phyloP scores from a whole-genome alignment of 768 basidiomycete species.

The Tephrocybe sp. region DNA sequence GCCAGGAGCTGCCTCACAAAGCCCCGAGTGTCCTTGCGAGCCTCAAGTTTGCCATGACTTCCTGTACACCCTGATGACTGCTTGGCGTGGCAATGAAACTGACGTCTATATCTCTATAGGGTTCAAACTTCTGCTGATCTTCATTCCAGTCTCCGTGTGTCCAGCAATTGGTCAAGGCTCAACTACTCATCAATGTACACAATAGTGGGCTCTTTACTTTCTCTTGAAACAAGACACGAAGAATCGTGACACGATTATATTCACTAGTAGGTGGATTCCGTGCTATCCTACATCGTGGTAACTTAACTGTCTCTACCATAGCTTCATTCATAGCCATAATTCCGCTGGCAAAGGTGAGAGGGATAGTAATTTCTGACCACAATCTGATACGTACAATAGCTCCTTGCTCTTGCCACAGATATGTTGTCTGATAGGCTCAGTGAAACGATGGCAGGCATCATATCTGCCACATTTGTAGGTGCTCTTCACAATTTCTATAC shows the following conservation, averaged over 20 bases:
- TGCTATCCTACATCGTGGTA: not conserved
- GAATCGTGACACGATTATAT: slow-evolving; percentile 60
- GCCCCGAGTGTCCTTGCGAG: no score
- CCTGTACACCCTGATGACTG: no score
- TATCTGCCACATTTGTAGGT: slow-evolving; percentile 81
- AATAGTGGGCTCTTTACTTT: slow-evolving; percentile 77
- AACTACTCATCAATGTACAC: slow-evolving; percentile 4
- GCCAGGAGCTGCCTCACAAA: no score
- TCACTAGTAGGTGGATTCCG: slow-evolving; percentile 58
- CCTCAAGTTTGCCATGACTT: no score
- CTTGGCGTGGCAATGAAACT: no score
- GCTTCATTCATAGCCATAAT: slow-evolving; percentile 83
- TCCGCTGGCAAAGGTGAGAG: slow-evolving; percentile 72
- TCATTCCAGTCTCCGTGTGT: slow-evolving; percentile 69
- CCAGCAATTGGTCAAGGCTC: not conserved
- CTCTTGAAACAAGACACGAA: slow-evolving; percentile 35
- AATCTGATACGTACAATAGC: slow-evolving; percentile 31
- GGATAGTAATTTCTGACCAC: not conserved
- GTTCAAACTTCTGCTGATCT: slow-evolving; percentile 70
- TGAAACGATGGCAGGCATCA: slow-evolving; percentile 77
- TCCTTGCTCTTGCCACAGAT: slow-evolving; percentile 84
- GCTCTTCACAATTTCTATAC: slow-evolving; percentile 1
- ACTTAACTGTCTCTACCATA: slow-evolving; percentile 26
- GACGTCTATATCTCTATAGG: slow-evolving; percentile 48
- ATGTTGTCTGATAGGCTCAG: slow-evolving; percentile 82